Conservation (phyloP, 176 grass and related monocot species). For the Cocos nucifera region DNA sequence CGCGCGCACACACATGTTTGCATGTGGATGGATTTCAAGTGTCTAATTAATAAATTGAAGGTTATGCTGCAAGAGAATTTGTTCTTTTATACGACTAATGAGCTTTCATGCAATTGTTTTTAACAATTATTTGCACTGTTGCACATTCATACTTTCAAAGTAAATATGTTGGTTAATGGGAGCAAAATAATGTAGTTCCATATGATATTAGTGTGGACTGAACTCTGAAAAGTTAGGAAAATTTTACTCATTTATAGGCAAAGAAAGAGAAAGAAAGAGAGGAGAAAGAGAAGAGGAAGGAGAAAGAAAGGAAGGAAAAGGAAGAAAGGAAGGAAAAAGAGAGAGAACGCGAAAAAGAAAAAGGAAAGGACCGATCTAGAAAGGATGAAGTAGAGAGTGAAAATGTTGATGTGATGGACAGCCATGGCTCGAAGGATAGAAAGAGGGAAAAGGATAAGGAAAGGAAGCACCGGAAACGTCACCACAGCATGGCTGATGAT, state of each 20-base stretch:
- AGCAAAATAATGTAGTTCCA: no score
- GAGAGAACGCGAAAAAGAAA: conserved; percentile 64
- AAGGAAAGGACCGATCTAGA: conserved; percentile 61
- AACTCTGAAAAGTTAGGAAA: not conserved
- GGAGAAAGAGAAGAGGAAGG: conserved; percentile 27
- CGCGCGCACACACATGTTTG: no score
- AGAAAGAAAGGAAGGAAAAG: conserved; percentile 68
- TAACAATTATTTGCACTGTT: no score
- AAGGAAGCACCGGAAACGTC: conserved; percentile 86
- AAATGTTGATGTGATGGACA: conserved; percentile 44
- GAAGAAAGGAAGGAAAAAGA: conserved; percentile 61
- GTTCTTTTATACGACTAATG: no score
- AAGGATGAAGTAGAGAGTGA: conserved; percentile 68
- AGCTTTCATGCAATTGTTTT: no score
- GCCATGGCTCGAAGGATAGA: conserved; percentile 58
- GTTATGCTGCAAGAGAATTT: no score
- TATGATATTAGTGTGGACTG: not conserved
- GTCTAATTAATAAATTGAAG: no score
- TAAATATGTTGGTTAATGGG: no score
- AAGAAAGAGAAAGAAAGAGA: conserved; percentile 72
- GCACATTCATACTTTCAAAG: no score
- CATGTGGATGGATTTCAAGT: no score
- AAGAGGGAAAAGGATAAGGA: conserved; percentile 87
- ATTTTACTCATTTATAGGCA: conserved; percentile 18
- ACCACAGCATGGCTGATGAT: conserved; percentile 56